A percentile compares a stretch with the other conserved stretches of the same genome.
phyloP scores from a whole-genome alignment of 345 rosid species.

The Stellera chamaejasme region DNA sequence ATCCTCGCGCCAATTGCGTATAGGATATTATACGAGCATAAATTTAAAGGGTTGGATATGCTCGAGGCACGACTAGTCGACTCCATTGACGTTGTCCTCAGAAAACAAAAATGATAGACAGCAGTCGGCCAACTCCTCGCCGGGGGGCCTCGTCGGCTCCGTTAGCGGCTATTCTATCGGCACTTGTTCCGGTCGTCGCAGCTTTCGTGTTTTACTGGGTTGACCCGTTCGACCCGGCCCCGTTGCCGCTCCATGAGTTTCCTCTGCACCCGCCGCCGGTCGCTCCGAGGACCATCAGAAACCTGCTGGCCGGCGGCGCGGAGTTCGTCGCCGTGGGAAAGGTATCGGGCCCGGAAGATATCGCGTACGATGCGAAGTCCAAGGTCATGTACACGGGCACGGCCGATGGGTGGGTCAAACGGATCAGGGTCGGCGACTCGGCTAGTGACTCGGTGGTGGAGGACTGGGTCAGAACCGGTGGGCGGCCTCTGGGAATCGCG shows the following conservation, averaged over 20 bases:
- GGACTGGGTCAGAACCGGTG: conserved; percentile 64
- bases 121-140: background rate
- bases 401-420: conserved; percentile 80
- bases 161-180: conserved; percentile 10
- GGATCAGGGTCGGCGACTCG: conserved; percentile 44
- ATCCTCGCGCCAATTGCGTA: no score
- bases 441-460: conserved; percentile 27
- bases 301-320: conserved; percentile 28
- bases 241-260: conserved; percentile 31
- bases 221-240: conserved; percentile 48
- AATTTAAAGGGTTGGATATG: no score
- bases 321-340: conserved; percentile 37
- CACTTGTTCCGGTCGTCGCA: conserved; percentile 20
- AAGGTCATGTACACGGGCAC: conserved; percentile 46
- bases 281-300: conserved; percentile 16
- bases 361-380: conserved; percentile 33
- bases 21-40: no score
- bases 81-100: background rate
- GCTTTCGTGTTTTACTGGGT: conserved; percentile 33
- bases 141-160: background rate
- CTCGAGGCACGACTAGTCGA: no score
- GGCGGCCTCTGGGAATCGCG: conserved; percentile 78
- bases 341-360: conserved; percentile 54
- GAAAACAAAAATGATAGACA: background rate
- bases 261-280: conserved; percentile 8